Evolutionary conservation across 2,329 filamentous ascomycete genomes (phyloP).

Genomic region (Fusarium guadeloupense): DNA sequence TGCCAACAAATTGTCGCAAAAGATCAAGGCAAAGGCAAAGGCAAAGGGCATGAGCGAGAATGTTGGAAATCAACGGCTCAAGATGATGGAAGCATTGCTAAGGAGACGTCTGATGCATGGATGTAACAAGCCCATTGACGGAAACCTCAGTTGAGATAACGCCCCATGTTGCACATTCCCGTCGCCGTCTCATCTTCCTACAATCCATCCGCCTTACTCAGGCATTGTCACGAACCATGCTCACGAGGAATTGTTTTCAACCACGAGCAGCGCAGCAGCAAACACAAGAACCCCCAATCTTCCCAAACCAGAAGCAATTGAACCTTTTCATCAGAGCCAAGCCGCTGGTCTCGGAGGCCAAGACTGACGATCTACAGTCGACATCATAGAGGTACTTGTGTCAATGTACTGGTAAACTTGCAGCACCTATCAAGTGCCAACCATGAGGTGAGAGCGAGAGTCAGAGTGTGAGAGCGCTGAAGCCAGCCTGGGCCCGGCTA

Average conservation of each 20-base stretch:
- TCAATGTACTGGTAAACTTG: conserved; percentile 4
- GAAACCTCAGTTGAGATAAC: conserved; percentile 23
- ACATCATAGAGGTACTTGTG: conserved; percentile 32
- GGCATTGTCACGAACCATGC: conserved; percentile 10
- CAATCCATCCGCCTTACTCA: background rate
- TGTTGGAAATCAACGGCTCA: conserved; percentile 13
- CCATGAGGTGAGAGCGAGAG: conserved; percentile 14
- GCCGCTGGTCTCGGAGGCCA: conserved; percentile 25
- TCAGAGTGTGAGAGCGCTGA: too few relatives aligned
- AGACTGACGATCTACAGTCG: conserved; percentile 30
- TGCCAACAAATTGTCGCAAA: conserved; percentile 34
- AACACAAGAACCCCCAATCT: background rate
- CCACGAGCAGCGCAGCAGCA: background rate
- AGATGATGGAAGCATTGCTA: conserved; percentile 3
- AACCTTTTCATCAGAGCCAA: conserved; percentile 14
- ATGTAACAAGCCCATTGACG: conserved; percentile 29
- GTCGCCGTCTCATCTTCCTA: too few relatives aligned
- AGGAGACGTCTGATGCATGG: background rate
- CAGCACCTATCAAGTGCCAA: conserved; percentile 11
- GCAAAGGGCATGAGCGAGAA: conserved; percentile 20
- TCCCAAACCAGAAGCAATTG: conserved; percentile 7
- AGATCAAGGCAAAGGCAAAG: conserved; percentile 20
- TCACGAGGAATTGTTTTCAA: conserved; percentile 12
- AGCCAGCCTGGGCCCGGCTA: conserved; percentile 13
- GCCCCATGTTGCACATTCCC: conserved; percentile 30